Percentiles rank a stretch among this genome's conserved stretches.
Evolutionary conservation across 2,329 filamentous ascomycete species (phyloP).

Genomic region (Phaeosphaeriaceae sp.): DNA sequence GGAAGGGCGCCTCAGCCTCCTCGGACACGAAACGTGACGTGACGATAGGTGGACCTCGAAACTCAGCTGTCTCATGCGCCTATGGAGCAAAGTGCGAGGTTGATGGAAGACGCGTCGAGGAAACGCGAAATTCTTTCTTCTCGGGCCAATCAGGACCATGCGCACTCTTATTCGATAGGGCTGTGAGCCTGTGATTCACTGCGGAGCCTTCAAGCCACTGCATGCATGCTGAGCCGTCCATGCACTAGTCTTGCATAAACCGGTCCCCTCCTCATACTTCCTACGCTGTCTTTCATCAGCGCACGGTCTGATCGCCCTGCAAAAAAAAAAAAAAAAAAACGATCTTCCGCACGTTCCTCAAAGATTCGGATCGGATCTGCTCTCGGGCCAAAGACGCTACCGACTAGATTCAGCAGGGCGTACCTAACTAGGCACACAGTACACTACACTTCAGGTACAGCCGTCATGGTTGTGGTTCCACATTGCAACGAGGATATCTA

Average conservation of each 20-base stretch:
- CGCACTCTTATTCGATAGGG: conserved; percentile 14
- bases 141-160: conserved; percentile 14
- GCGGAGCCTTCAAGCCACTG: too few species aligned
- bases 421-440: too few species aligned
- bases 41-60: conserved; percentile 8
- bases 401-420: neutral
- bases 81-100: conserved; percentile 17
- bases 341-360: conserved; percentile 19
- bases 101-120: conserved; percentile 19
- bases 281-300: neutral
- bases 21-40: conserved; percentile 13
- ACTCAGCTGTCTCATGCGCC: conserved; percentile 10
- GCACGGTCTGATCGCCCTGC: conserved; percentile 16
- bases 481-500: too few species aligned
- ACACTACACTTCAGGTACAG: too few species aligned
- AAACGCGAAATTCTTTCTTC: conserved; percentile 10
- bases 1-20: too few species aligned
- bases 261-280: neutral
- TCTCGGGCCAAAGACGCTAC: too few species aligned
- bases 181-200: too few species aligned
- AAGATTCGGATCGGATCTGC: too few species aligned
- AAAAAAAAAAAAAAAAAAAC: neutral
- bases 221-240: conserved; percentile 6
- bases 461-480: too few species aligned
- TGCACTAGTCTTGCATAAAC: conserved; percentile 15